Percentiles rank a stretch among this genome's conserved stretches.
phyloP scores from a whole-genome alignment of 1,284 basidiomycete genomes.

The Moniliella sp. region DNA sequence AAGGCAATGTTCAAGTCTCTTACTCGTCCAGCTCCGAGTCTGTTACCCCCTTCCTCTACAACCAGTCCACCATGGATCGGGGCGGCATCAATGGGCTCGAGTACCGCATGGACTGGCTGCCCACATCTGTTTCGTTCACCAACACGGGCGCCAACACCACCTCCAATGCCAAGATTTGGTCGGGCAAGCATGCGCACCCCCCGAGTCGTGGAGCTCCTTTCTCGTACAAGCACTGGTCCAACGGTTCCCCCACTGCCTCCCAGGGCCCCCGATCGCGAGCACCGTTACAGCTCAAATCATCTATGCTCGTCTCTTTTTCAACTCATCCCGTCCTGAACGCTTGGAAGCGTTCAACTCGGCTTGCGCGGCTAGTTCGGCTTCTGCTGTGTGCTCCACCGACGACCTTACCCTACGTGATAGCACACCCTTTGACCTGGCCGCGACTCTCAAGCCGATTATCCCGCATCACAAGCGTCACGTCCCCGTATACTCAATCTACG shows the following conservation, averaged over 20 bases:
- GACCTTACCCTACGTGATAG: slow-evolving; percentile 14
- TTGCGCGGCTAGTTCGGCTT: slow-evolving; percentile 10
- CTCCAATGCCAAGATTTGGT: slow-evolving; percentile 6
- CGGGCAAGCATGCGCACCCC: slow-evolving; percentile 6
- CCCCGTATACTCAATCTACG: slow-evolving; percentile 11
- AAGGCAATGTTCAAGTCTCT: slow-evolving; percentile 12
- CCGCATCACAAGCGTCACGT: slow-evolving; percentile 1
- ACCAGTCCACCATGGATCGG: slow-evolving; percentile 6
- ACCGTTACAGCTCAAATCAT: slow-evolving; percentile 11
- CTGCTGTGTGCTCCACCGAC: slow-evolving; percentile 17
- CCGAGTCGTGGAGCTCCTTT: slow-evolving; percentile 10
- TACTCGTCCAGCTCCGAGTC: slow-evolving; percentile 10
- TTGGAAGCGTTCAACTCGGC: slow-evolving; percentile 9
- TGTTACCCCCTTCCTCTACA: slow-evolving; percentile 8
- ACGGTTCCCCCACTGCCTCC: slow-evolving; percentile 11
- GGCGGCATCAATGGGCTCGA: slow-evolving; percentile 9
- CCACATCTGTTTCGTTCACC: slow-evolving; percentile 8
- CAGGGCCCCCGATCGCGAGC: slow-evolving; percentile 12
- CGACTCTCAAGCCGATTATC: neutral
- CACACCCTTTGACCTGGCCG: slow-evolving; percentile 7
- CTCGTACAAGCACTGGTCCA: slow-evolving; percentile 15
- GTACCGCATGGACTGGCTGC: slow-evolving; percentile 22
- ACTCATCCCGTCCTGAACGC: slow-evolving; percentile 15
- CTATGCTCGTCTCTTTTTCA: slow-evolving; percentile 24
- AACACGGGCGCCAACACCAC: slow-evolving; percentile 8